Conservation (phyloP, 352 stramenopile species). For the Peronospora farinosa region DNA sequence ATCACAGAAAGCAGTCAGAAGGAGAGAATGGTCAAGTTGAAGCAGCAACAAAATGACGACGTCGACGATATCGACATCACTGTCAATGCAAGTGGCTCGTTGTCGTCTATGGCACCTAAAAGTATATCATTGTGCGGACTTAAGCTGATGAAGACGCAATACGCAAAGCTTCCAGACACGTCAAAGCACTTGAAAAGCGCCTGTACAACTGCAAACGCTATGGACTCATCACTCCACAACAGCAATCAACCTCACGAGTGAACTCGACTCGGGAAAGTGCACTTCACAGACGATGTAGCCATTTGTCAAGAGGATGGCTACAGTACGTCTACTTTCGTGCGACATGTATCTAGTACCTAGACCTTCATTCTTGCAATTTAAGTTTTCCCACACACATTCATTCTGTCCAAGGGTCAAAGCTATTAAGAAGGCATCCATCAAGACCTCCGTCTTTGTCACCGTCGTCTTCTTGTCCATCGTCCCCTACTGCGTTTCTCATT, state of each 20-base stretch:
- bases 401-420: background rate
- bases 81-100: conserved; percentile 16
- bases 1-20: conserved; percentile 17
- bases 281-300: conserved; percentile 13
- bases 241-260: conserved; percentile 13
- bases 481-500: background rate
- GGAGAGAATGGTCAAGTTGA: conserved; percentile 16
- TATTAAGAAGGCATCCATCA: conserved; percentile 7
- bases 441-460: background rate
- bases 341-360: conserved; percentile 1
- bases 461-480: background rate
- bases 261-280: background rate
- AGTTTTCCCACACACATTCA: no score
- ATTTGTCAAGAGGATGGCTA: conserved; percentile 11
- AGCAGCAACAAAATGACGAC: conserved; percentile 14
- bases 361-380: conserved; percentile 10
- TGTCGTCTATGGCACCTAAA: conserved; percentile 14
- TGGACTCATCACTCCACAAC: conserved; percentile 12
- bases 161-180: conserved; percentile 42
- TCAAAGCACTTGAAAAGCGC: conserved; percentile 27
- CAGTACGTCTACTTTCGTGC: conserved; percentile 10
- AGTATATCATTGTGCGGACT: conserved; percentile 13
- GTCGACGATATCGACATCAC: conserved; percentile 16
- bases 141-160: conserved; percentile 54
- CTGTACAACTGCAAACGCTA: conserved; percentile 18